Evolutionary conservation across 2,329 filamentous ascomycete genomes (phyloP).

Genomic region (Didymella arachidicola): DNA sequence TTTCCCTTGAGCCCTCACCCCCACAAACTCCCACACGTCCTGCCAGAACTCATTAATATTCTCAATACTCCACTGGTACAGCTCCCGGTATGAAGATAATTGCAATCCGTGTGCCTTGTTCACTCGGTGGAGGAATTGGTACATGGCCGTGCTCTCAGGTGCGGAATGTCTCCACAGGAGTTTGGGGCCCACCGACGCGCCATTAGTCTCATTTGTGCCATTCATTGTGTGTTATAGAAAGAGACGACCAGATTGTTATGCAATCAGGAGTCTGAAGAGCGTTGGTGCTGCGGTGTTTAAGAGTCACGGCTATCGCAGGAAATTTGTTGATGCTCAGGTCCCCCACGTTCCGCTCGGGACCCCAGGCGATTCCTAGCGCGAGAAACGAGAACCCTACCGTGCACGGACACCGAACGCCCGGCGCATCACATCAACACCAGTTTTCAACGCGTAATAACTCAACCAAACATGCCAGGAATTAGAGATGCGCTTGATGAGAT

Average conservation of each 20-base stretch:
- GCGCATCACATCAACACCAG: no score
- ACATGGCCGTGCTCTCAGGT: conserved; percentile 74
- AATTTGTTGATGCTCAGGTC: conserved; percentile 13
- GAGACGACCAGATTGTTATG: neutral
- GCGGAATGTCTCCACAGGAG: conserved; percentile 73
- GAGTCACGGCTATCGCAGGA: conserved; percentile 17
- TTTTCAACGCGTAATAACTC: no score
- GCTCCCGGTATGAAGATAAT: conserved; percentile 72
- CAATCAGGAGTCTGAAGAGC: neutral
- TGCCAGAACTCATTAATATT: conserved; percentile 82
- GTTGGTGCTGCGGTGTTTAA: neutral
- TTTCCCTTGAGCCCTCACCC: conserved; percentile 71
- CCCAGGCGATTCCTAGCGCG: neutral
- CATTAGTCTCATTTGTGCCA: conserved; percentile 35
- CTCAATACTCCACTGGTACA: conserved; percentile 86
- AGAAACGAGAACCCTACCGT: neutral
- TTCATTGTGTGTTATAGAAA: conserved; percentile 15
- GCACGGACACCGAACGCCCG: no score
- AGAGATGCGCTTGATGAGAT: no score
- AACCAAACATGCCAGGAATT: no score
- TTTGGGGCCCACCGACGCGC: conserved; percentile 28
- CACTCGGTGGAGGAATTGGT: conserved; percentile 73
- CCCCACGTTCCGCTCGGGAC: conserved; percentile 4
- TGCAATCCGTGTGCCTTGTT: conserved; percentile 71
- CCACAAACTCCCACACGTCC: conserved; percentile 83